Evolutionary conservation across 1,139 yeast genomes (phyloP).

Genomic region (Protomyces lactucae-debilis): DNA sequence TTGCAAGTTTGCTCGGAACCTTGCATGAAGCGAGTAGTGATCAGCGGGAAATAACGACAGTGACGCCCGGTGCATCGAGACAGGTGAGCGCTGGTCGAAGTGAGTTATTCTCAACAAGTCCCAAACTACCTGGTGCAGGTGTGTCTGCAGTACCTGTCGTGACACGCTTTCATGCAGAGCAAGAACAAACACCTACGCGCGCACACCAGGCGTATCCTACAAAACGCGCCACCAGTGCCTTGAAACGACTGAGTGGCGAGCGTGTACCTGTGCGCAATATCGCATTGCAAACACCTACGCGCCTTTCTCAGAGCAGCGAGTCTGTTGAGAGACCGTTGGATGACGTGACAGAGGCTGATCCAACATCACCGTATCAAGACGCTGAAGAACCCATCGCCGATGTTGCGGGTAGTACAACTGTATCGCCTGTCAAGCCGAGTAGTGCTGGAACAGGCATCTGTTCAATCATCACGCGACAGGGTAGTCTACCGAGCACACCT

Average conservation of each 20-base stretch:
- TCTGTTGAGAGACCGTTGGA: neutral
- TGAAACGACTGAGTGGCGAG: neutral
- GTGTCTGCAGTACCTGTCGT: neutral
- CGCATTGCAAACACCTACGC: neutral
- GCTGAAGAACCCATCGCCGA: neutral
- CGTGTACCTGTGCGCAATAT: neutral
- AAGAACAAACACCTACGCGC: neutral
- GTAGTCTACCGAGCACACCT: neutral
- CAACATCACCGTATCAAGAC: slow-evolving; percentile 9
- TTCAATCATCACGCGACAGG: neutral
- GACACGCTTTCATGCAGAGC: neutral
- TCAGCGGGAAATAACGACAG: neutral
- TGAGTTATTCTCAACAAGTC: neutral
- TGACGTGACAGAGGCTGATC: neutral
- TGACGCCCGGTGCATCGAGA: neutral
- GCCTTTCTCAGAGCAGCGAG: neutral
- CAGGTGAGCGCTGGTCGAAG: neutral
- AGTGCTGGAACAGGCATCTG: neutral
- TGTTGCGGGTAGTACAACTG: neutral
- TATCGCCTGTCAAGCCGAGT: neutral
- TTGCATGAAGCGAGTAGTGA: neutral
- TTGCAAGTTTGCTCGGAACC: slow-evolving; percentile 13
- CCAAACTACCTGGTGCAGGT: neutral
- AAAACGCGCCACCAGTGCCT: neutral
- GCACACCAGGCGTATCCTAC: neutral